Evolutionary conservation across 1,284 basidiomycete species (phyloP), one percentile per base, ranked within the genome.

Genomic region (Cystobasidium slooffiae): DNA sequence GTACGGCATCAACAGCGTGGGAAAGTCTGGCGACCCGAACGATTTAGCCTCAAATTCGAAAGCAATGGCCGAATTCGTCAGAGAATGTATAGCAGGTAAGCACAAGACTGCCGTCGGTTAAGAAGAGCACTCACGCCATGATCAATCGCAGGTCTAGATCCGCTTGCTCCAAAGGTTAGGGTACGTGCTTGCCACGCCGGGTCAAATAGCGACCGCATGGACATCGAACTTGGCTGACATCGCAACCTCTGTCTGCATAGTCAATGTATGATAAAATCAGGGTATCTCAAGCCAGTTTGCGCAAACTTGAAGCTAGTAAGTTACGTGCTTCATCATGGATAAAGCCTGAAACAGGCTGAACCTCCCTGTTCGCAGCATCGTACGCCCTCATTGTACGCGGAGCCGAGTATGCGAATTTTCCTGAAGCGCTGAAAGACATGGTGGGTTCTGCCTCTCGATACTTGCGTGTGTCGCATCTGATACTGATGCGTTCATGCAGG

Each of bases 301-400:
- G 90, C 79, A 99, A 98, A 84, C 96, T 98, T 72, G 96, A 99
- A 86, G 88, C 91, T 79, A 92, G 95, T 95, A 77, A 77, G 87
- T 79, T 24, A 12, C 6, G 8, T 55, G 9, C 12, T 31, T 24
- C 12, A 24, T 16, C 56, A 14, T 39, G 51, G 12, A 43, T 16
- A n/a, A 16, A 31, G 12, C 7, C 22, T 31, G 7, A 46, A 0
- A 9, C 16, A 10, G 24, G n/a, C 3, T 16, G 2, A 47, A 37
- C 1, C 20, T 6, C 66, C 10, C 24, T 56, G 16, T 44, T 12
- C 39, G 10, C 64, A 80, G 79, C 79, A 20, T 78, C 78, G 3
- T 80, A 80, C 65, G 76, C 78, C 52, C 72, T 80, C 31, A 64
- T 68, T n/a, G 78, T 80, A 10, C 79, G 79, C 4, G 78, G 76